A percentile compares a stretch with the other conserved stretches of the same genome.
These are phyloP conservation scores for Wickerhamomyces alni DNA, from an alignment of 805 yeast species.

Conservation along the genomic window DNA sequence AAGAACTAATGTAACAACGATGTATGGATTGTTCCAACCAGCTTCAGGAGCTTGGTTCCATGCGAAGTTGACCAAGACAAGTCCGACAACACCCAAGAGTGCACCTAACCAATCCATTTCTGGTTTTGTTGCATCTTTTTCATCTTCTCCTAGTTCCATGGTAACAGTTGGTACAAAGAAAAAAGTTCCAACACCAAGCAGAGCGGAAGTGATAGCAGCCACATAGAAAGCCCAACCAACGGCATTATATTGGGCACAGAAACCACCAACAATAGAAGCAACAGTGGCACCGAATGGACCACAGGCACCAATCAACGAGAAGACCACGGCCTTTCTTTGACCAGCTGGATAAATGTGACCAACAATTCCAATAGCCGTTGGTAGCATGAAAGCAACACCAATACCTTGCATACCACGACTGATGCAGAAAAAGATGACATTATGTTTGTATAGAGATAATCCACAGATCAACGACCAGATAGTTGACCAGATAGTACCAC, in stretches of 20 bases:
- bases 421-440: slow-evolving; percentile 43
- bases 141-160: slow-evolving; percentile 10
- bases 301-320: slow-evolving; percentile 49
- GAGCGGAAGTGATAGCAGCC: slow-evolving; percentile 29
- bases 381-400: slow-evolving; percentile 52
- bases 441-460: slow-evolving; percentile 42
- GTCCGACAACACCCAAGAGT: slow-evolving; percentile 49
- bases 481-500: slow-evolving; percentile 50
- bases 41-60: slow-evolving; percentile 73
- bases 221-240: slow-evolving; percentile 50
- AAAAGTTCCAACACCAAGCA: slow-evolving; percentile 25
- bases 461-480: slow-evolving; percentile 62
- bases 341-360: slow-evolving; percentile 43
- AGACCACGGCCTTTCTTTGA: slow-evolving; percentile 42
- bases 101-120: slow-evolving; percentile 51
- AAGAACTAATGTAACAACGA: slow-evolving; percentile 48
- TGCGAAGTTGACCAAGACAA: slow-evolving; percentile 58
- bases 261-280: slow-evolving; percentile 46
- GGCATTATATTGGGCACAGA: slow-evolving; percentile 35
- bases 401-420: slow-evolving; percentile 59
- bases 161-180: slow-evolving; percentile 28
- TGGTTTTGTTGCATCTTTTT: slow-evolving; percentile 9
- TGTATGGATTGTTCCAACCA: slow-evolving; percentile 60
- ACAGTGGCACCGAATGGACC: slow-evolving; percentile 57
- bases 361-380: slow-evolving; percentile 52